Evolutionary conservation across 2,329 filamentous ascomycete genomes (phyloP).

Genomic region (Venturia pyrina): DNA sequence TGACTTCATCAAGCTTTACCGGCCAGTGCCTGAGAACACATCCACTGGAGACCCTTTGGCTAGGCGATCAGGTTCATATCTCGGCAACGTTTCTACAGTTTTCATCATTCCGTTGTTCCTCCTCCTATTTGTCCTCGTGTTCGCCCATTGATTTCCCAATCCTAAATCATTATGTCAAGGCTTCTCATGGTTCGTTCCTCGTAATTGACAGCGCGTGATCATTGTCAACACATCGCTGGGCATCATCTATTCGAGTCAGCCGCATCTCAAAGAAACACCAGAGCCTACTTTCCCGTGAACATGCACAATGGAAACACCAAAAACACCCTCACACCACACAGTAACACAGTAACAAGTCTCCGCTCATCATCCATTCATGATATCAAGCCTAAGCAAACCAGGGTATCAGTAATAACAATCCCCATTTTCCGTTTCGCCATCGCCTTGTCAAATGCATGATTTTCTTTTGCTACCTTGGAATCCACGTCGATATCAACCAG

Average conservation of each 20-base stretch:
- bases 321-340: background rate
- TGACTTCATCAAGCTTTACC: background rate
- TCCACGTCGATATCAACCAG: background rate
- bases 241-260: too few relatives aligned
- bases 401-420: background rate
- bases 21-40: background rate
- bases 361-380: too few relatives aligned
- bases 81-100: too few relatives aligned
- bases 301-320: background rate
- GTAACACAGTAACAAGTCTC: background rate
- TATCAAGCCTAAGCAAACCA: background rate
- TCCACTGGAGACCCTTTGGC: background rate
- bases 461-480: background rate
- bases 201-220: too few relatives aligned
- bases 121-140: too few relatives aligned
- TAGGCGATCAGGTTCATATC: background rate
- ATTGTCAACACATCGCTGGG: too few relatives aligned
- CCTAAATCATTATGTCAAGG: too few relatives aligned
- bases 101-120: too few relatives aligned
- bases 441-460: background rate
- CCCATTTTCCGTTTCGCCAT: background rate
- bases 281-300: too few relatives aligned
- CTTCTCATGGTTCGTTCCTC: too few relatives aligned
- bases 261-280: too few relatives aligned
- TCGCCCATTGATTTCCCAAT: too few relatives aligned